These are phyloP conservation scores for Leccinum rimulosum DNA, from an alignment of 768 basidiomycete genomes.

Conservation along the genomic window DNA sequence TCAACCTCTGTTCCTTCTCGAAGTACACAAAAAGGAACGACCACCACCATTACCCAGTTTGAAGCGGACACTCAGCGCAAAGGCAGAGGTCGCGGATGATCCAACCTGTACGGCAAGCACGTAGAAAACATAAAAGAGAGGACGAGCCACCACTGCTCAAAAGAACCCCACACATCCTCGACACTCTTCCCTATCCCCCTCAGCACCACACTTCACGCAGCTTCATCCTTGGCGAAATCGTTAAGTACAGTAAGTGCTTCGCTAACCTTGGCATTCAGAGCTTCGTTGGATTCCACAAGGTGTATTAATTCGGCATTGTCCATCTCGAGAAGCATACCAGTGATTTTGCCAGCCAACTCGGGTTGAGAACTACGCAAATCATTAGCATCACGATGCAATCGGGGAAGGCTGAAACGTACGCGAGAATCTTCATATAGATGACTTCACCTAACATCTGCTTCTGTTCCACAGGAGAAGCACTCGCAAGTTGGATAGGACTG, in stretches of 20 bases:
- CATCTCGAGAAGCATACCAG: slow-evolving; percentile 99
- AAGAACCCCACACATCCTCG: slow-evolving; percentile 18
- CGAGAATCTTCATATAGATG: slow-evolving; percentile 86
- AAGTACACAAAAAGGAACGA: slow-evolving; percentile 53
- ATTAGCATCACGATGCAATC: slow-evolving; percentile 3
- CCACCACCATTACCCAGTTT: slow-evolving; percentile 48
- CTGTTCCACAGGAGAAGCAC: slow-evolving; percentile 75
- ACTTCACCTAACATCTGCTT: slow-evolving; percentile 99
- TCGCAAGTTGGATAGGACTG: slow-evolving; percentile 59
- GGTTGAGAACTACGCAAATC: slow-evolving; percentile 62
- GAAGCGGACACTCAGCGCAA: slow-evolving; percentile 35
- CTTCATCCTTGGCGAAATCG: slow-evolving; percentile 64
- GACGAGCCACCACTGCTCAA: slow-evolving; percentile 48
- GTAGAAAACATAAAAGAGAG: slow-evolving; percentile 41
- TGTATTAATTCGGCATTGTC: slow-evolving; percentile 91
- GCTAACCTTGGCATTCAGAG: slow-evolving; percentile 85
- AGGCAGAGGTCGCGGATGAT: slow-evolving; percentile 39
- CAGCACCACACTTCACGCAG: neutral
- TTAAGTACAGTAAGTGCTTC: slow-evolving; percentile 89
- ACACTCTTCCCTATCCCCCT: slow-evolving; percentile 2
- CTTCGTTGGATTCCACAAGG: slow-evolving; percentile 77
- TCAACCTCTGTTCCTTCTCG: slow-evolving; percentile 55
- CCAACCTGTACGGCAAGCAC: slow-evolving; percentile 34
- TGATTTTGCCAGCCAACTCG: slow-evolving; percentile 97
- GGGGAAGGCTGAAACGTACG: slow-evolving; percentile 44